Evolutionary conservation across 2,329 filamentous ascomycete genomes (phyloP).

Genomic region (Xylariaceae sp.): DNA sequence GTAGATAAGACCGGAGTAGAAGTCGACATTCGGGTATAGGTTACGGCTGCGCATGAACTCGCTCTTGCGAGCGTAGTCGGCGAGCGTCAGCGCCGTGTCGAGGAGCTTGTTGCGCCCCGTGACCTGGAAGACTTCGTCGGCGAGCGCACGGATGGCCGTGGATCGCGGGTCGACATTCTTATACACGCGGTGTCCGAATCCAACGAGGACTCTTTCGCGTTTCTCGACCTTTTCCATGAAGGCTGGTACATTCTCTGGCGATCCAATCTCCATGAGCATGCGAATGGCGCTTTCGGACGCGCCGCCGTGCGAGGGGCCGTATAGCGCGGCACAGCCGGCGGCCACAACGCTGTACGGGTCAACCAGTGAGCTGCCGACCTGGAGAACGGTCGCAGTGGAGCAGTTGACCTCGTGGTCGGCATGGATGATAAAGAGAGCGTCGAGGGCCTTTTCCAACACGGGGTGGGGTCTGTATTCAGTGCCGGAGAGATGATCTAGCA

Average conservation of each 20-base stretch:
- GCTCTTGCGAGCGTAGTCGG: conserved; percentile 40
- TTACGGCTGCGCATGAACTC: conserved; percentile 46
- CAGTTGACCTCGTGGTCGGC: conserved; percentile 56
- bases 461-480: conserved; percentile 44
- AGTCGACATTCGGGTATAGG: conserved; percentile 48
- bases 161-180: conserved; percentile 49
- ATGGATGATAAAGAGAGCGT: conserved; percentile 50
- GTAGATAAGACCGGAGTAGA: conserved; percentile 48
- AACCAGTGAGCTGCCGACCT: conserved; percentile 50
- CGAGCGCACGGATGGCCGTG: conserved; percentile 43
- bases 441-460: conserved; percentile 45
- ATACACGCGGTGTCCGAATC: conserved; percentile 52
- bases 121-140: conserved; percentile 45
- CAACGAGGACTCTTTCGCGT: conserved; percentile 47
- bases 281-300: conserved; percentile 53
- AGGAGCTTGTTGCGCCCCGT: conserved; percentile 47
- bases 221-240: conserved; percentile 47
- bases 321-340: conserved; percentile 47
- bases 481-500: conserved; percentile 47
- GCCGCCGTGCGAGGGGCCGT: conserved; percentile 55
- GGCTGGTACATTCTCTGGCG: conserved; percentile 43
- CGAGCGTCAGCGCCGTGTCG: conserved; percentile 43
- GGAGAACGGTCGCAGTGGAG: conserved; percentile 50
- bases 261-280: conserved; percentile 47
- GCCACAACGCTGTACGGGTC: conserved; percentile 51